phyloP scores from a whole-genome alignment of 768 basidiomycete genomes.

The Polyporus arcularius region DNA sequence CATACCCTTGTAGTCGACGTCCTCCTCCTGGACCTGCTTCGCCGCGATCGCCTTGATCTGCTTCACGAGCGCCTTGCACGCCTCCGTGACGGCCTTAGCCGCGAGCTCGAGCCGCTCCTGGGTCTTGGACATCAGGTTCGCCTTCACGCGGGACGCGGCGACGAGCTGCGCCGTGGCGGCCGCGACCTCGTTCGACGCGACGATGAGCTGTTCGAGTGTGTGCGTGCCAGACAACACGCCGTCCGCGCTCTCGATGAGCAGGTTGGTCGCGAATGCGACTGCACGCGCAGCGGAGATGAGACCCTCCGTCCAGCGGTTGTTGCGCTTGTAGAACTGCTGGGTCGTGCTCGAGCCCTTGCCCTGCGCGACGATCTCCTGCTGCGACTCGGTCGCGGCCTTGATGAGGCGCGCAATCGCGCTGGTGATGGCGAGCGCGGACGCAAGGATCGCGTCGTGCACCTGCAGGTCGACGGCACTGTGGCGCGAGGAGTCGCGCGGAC shows the following conservation, averaged over 20 bases:
- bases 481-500: conserved; percentile 84
- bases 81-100: conserved; percentile 96
- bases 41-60: conserved; percentile 96
- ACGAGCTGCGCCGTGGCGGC: conserved; percentile 97
- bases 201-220: conserved; percentile 97
- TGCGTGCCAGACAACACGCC: conserved; percentile 96
- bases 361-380: conserved; percentile 96
- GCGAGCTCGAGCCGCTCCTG: conserved; percentile 95
- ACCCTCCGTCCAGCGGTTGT: conserved; percentile 99
- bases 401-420: conserved; percentile 93
- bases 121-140: conserved; percentile 97
- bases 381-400: conserved; percentile 94
- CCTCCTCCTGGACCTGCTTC: conserved; percentile 75
- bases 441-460: conserved; percentile 96
- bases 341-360: conserved; percentile 90
- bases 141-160: conserved; percentile 97
- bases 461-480: conserved; percentile 92
- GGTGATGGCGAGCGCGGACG: conserved; percentile 93
- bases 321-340: conserved; percentile 99
- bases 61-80: conserved; percentile 93
- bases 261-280: conserved; percentile 93
- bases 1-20: conserved; percentile 89
- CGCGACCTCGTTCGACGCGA: conserved; percentile 99
- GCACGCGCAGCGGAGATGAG: conserved; percentile 97
- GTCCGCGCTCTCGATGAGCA: conserved; percentile 97